These are phyloP conservation scores for Geranium rotundifolium DNA, from an alignment of 345 rosid species.

Conservation along the genomic window DNA sequence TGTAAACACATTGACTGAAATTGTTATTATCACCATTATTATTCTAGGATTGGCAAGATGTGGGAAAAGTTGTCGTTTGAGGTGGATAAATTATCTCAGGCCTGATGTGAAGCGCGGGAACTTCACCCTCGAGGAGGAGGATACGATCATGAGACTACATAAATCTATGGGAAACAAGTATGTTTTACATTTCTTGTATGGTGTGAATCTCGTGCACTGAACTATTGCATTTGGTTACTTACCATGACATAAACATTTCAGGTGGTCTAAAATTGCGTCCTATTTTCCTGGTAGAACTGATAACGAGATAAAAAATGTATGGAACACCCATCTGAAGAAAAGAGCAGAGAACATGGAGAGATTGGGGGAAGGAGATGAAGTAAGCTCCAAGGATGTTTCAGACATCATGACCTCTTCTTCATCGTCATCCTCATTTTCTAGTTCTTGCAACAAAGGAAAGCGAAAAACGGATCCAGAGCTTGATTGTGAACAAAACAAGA, in stretches of 20 bases:
- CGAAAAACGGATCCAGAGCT: too few relatives aligned
- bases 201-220: neutral
- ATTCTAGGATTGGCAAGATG: constrained; percentile 58
- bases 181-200: neutral
- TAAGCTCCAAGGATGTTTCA: constrained; percentile 10
- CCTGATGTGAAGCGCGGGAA: constrained; percentile 84
- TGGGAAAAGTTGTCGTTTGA: constrained; percentile 85
- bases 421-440: constrained; percentile 16
- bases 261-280: constrained; percentile 94
- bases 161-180: constrained; percentile 70
- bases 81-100: too few relatives aligned
- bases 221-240: neutral
- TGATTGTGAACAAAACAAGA: too few relatives aligned
- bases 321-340: constrained; percentile 82
- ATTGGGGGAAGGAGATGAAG: constrained; percentile 13
- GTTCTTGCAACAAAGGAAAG: too few relatives aligned
- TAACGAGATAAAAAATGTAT: constrained; percentile 83
- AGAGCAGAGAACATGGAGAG: constrained; percentile 15
- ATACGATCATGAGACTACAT: constrained; percentile 47
- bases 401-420: constrained; percentile 17
- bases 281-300: constrained; percentile 78
- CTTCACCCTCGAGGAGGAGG: constrained; percentile 66
- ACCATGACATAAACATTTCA: constrained; percentile 13
- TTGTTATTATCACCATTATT: neutral
- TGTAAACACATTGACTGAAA: too few relatives aligned